Evolutionary conservation across 345 rosid genomes (phyloP).

Genomic region (Bruguiera parviflora): DNA sequence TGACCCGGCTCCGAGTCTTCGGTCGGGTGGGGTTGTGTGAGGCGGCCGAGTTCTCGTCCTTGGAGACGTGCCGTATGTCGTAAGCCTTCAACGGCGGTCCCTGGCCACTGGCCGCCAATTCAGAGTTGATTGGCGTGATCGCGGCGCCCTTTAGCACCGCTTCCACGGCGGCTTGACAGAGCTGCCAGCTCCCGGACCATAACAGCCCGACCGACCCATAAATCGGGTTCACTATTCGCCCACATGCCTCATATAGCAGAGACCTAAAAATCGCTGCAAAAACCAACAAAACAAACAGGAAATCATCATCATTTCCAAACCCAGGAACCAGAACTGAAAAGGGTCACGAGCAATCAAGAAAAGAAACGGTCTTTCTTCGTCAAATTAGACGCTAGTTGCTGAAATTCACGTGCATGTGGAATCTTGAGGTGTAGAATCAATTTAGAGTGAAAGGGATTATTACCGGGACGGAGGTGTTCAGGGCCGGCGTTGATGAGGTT

Average conservation of each 20-base stretch:
- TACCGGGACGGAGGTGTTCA: constrained; percentile 95
- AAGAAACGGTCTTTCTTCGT: too few species aligned
- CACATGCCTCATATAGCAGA: constrained; percentile 94
- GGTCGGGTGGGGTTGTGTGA: constrained; percentile 30
- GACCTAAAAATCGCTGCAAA: constrained; percentile 84
- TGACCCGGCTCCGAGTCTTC: constrained; percentile 54
- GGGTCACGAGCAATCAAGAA: too few species aligned
- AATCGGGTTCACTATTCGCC: constrained; percentile 92
- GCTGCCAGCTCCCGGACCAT: constrained; percentile 94
- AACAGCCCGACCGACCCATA: constrained; percentile 92
- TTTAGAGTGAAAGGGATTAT: not conserved
- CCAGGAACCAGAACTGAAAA: not conserved
- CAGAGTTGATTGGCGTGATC: constrained; percentile 64
- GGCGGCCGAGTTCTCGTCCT: constrained; percentile 59
- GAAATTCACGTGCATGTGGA: too few species aligned
- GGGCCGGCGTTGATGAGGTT: constrained; percentile 97
- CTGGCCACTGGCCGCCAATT: constrained; percentile 63
- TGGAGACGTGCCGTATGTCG: constrained; percentile 87
- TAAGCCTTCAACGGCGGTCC: constrained; percentile 73
- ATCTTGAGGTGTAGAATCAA: too few species aligned
- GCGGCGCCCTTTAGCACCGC: constrained; percentile 81
- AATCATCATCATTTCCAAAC: not conserved
- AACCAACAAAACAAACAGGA: not conserved
- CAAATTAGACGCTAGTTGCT: too few species aligned
- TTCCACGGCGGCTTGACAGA: constrained; percentile 93